Conservation (phyloP, 129 eudicot genomes). For the Flaveria bidentis region DNA sequence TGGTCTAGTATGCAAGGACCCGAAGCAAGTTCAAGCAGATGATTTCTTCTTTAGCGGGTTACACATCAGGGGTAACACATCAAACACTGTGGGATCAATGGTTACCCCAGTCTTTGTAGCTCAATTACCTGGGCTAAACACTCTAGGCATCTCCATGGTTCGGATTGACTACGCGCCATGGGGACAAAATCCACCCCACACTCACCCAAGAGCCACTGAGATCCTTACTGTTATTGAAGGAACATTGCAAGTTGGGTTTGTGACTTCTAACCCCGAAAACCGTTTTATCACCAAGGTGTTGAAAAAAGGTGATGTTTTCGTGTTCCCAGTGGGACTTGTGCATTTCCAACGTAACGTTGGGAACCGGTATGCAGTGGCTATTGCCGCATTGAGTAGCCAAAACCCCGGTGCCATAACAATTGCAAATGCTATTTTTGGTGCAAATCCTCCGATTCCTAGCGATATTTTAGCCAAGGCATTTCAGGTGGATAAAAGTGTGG, state of each 20-base stretch:
- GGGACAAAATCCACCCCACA: conserved; percentile 52
- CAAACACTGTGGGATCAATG: conserved; percentile 43
- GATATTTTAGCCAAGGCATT: conserved; percentile 45
- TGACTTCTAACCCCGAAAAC: conserved; percentile 47
- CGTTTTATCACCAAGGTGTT: conserved; percentile 40
- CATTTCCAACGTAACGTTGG: conserved; percentile 49
- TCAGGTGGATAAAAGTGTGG: conserved; percentile 40
- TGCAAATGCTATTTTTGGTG: conserved; percentile 43
- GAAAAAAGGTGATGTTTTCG: conserved; percentile 53
- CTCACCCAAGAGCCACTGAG: conserved; percentile 55
- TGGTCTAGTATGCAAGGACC: conserved; percentile 46
- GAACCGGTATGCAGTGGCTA: conserved; percentile 34
- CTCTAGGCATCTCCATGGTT: conserved; percentile 45
- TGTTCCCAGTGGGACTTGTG: conserved; percentile 48
- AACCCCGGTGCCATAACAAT: conserved; percentile 49
- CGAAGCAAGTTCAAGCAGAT: conserved; percentile 35
- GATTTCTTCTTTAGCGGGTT: conserved; percentile 52
- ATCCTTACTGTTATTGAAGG: conserved; percentile 49
- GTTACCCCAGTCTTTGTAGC: conserved; percentile 40
- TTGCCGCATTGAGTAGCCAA: conserved; percentile 50
- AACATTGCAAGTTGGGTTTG: conserved; percentile 40
- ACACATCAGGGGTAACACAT: conserved; percentile 47
- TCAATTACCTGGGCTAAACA: conserved; percentile 52
- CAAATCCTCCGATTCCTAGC: conserved; percentile 37
- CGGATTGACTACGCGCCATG: conserved; percentile 49